Percentiles rank a stretch among this genome's conserved stretches.
Evolutionary conservation across 2,329 filamentous ascomycete genomes (phyloP).

Genomic region (Trichoderma breve): DNA sequence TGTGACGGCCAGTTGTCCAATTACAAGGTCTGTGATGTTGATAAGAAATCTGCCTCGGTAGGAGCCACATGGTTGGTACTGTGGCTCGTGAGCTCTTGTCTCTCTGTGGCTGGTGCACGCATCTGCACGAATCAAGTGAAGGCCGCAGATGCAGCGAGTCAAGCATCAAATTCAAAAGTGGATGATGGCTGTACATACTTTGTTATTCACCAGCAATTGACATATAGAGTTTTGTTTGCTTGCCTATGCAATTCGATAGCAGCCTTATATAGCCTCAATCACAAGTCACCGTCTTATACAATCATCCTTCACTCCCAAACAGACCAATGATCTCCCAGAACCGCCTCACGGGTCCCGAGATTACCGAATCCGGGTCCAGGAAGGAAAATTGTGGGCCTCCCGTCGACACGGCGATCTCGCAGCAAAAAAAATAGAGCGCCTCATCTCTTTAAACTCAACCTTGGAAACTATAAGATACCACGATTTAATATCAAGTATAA

Average conservation of each 20-base stretch:
- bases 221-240: neutral
- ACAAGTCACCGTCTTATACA: neutral
- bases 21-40: neutral
- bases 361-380: neutral
- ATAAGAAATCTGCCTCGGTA: neutral
- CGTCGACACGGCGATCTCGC: neutral
- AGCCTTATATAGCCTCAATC: neutral
- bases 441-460: neutral
- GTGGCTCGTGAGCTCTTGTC: neutral
- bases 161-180: neutral
- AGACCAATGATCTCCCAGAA: conserved; percentile 4
- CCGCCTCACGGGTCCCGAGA: conserved; percentile 3
- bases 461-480: neutral
- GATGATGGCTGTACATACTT: neutral
- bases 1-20: neutral
- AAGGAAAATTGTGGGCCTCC: neutral
- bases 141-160: neutral
- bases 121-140: neutral
- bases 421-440: neutral
- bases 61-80: neutral
- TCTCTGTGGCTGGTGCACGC: neutral
- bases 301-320: neutral
- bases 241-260: neutral
- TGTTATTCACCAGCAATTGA: neutral
- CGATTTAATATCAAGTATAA: neutral